Base-by-base conservation (phyloP, 192 early-diverging fungal genomes). In the Glomus cerebriforme region DNA sequence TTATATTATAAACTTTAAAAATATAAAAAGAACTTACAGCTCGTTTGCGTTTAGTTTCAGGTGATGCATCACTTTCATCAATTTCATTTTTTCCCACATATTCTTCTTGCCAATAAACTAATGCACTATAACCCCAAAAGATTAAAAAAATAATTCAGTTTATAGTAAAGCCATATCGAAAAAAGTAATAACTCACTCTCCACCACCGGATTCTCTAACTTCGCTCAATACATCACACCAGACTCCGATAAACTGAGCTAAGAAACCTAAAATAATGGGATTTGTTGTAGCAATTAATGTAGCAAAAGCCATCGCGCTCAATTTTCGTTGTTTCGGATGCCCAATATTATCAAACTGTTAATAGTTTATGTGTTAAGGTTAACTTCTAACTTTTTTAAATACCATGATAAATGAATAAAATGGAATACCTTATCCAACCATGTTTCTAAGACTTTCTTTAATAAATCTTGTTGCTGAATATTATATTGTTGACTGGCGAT, bases 261-360 rank as follows among this genome's bases (percentile, higher is more conserved):
- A 73, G n/a, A 81, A 78, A 1, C 78, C 68, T n/a, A 92, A 49
- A 0, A 91, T 83, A 1, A 79, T 35, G 19, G 87, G 81, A 64
- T 90, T 78, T 3, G 84, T 84, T 0, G 90, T 88, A 7, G 83
- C 71, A 7, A 89, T 84, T 69, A 95, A 78, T 15, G 88, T 85
- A 19, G 88, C 86, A 62, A 91, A 79, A 3, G 82, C 90, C 85
- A 93, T 91, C 7, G 88, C 89, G 74, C 83, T 84, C 24, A 93
- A 81, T 79, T 94, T 94, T 29, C 91, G 83, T 75, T 91, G 86
- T 64, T 90, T 89, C 15, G 88, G 84, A 67, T 94, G 91, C 9
- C 90, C 88, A 64, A 94, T 86, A 26, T 89, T 90, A 83, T 95
- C 94, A 87, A 92, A 93, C 92, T 95, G 73, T 45, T 5, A n/a